These are phyloP conservation scores for Penicillium bovifimosum DNA, from an alignment of 495 filamentous ascomycete genomes.

Conservation along the genomic window DNA sequence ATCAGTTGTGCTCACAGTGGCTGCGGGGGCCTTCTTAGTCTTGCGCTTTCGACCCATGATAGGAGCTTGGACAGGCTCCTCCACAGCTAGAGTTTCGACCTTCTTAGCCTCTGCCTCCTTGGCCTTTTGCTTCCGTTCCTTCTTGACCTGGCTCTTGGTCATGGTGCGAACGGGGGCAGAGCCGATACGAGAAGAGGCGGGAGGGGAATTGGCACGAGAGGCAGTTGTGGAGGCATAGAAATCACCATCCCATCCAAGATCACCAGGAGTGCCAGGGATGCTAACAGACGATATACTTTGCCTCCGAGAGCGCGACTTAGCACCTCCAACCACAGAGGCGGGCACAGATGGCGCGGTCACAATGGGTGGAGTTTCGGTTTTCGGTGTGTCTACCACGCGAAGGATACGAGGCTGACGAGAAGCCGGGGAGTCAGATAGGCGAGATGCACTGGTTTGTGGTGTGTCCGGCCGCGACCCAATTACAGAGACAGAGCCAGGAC, in stretches of 20 bases:
- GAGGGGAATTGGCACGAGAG: slow-evolving; percentile 85
- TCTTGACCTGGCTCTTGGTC: slow-evolving; percentile 87
- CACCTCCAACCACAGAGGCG: slow-evolving; percentile 31
- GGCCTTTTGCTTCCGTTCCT: slow-evolving; percentile 64
- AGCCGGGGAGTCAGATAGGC: slow-evolving; percentile 44
- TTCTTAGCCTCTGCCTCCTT: slow-evolving; percentile 60
- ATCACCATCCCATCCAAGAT: slow-evolving; percentile 71
- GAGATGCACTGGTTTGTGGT: slow-evolving; percentile 37
- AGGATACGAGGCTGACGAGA: slow-evolving; percentile 51
- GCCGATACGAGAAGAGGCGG: slow-evolving; percentile 64
- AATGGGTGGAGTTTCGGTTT: slow-evolving; percentile 53
- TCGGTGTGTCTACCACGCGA: slow-evolving; percentile 67
- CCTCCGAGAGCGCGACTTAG: slow-evolving; percentile 48
- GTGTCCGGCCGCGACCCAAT: slow-evolving; percentile 35
- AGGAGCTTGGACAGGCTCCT: slow-evolving; percentile 67
- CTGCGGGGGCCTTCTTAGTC: slow-evolving; percentile 63
- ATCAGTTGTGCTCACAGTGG: slow-evolving; percentile 36
- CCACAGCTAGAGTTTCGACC: slow-evolving; percentile 46
- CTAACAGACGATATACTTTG: slow-evolving; percentile 57
- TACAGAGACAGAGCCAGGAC: slow-evolving; percentile 19
- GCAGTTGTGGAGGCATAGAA: slow-evolving; percentile 70
- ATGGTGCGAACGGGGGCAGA: slow-evolving; percentile 71
- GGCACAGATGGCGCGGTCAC: slow-evolving; percentile 36
- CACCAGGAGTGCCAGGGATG: slow-evolving; percentile 74
- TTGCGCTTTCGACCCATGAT: slow-evolving; percentile 89